Percentiles rank a stretch among this genome's conserved stretches.
These are phyloP conservation scores for Aspergillus hancockii DNA, from an alignment of 495 filamentous ascomycete genomes.

Conservation along the genomic window DNA sequence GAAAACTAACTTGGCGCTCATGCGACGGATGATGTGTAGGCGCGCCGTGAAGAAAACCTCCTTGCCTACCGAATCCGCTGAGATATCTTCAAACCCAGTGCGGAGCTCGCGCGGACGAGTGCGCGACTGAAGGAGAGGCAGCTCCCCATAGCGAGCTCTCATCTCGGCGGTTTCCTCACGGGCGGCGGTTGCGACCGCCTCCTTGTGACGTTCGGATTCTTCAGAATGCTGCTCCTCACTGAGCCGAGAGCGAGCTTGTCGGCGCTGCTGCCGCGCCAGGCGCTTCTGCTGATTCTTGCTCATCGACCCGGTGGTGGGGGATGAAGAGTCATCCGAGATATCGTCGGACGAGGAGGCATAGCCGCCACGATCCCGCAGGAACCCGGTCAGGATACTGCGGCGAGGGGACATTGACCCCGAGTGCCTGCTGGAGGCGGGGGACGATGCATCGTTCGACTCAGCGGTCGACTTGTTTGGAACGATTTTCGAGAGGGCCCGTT, in stretches of 20 bases:
- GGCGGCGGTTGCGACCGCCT: constrained; percentile 41
- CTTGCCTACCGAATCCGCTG: constrained; percentile 62
- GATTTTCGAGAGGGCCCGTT: constrained; percentile 47
- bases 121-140: constrained; percentile 53
- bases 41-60: constrained; percentile 75
- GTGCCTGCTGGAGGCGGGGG: constrained; percentile 21
- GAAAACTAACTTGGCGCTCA: constrained; percentile 89
- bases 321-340: constrained; percentile 46
- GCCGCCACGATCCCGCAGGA: constrained; percentile 43
- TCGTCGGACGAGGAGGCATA: constrained; percentile 50
- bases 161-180: constrained; percentile 52
- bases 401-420: constrained; percentile 32
- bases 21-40: constrained; percentile 78
- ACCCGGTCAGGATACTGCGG: constrained; percentile 42
- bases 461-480: constrained; percentile 18
- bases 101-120: constrained; percentile 40
- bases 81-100: constrained; percentile 52
- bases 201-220: constrained; percentile 43
- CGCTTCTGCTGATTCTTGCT: constrained; percentile 59
- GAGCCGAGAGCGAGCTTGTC: constrained; percentile 45
- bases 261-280: constrained; percentile 45
- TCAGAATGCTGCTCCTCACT: constrained; percentile 55
- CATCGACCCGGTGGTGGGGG: constrained; percentile 25
- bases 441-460: constrained; percentile 26
- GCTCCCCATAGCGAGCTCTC: constrained; percentile 60